Base-by-base conservation (phyloP, 768 basidiomycete genomes). In the Naganishia vishniacii region DNA sequence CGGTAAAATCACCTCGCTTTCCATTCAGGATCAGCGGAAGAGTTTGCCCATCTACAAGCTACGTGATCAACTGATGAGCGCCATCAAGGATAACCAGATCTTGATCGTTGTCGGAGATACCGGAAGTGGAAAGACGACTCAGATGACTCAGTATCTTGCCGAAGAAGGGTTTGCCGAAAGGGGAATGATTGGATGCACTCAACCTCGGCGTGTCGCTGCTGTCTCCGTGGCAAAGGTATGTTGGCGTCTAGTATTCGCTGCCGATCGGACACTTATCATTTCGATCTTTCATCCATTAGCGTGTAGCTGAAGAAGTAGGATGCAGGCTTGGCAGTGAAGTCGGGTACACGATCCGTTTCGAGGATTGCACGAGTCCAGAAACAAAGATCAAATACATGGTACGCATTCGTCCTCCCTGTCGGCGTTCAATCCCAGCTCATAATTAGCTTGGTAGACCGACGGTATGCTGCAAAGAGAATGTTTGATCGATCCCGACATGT, bases 381-480 rank as follows among this genome's bases (percentile, higher is more conserved):
- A 98, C 95, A 3, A 86, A 88, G 73, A 99, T 99, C 83, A 99
- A 98, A 79, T 99, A 95, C 83, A 97, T 99, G 95, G 75, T 76
- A 46, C 7, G 75, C 70, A 42, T 16, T 26, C 9, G n/a, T 34
- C n/a, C 2, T 28, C 37, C 37, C 60, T 68, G 47, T 62, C 28
- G 3, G 6, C 15, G 5, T n/a, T 16, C 16, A 26, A 37, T 11
- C 28, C 7, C 13, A 25, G 26, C 62, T 56, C n/a, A 56, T 42
- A 1, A 15, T 20, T 46, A 23, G 9, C 26, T 16, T 20, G 13
- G 11, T 64, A 76, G 75, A 99, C 95, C 72, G 95, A 98, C 74
- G 95, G 95, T 80, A 97, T 99, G 91, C 83, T 99, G 26, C 90
- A 97, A 73, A 85, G 95, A 79, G 95, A 99, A 81, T 91, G 88